Percentiles rank a stretch among this genome's conserved stretches.
Conservation (phyloP, 371 early-diverging fungal species). For the Nosema granulosis region DNA sequence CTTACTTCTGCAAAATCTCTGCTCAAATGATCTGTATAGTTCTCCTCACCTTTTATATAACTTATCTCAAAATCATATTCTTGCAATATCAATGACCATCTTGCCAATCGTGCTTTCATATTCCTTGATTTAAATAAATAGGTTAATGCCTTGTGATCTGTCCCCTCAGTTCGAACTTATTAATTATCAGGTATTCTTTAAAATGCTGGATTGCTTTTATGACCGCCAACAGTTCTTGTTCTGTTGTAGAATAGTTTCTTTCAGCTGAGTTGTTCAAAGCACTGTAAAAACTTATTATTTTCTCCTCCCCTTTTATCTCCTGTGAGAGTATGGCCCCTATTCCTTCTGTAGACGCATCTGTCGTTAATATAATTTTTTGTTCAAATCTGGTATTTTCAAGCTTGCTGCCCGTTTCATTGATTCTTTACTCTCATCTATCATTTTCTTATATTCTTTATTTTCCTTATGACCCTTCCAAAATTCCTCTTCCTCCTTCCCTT, state of each 20-base stretch:
- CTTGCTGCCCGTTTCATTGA: too few species aligned
- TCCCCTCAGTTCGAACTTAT: constrained; percentile 1
- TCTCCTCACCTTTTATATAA: constrained; percentile 4
- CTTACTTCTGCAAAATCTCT: constrained; percentile 6
- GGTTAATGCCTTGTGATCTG: constrained; percentile 32
- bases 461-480: too few species aligned
- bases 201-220: neutral
- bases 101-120: neutral
- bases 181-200: constrained; percentile 6
- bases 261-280: neutral
- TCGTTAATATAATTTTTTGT: constrained; percentile 40
- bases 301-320: constrained; percentile 8
- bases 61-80: constrained; percentile 10
- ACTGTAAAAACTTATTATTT: neutral
- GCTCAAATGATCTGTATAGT: constrained; percentile 16
- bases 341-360: constrained; percentile 38
- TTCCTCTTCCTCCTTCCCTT: too few species aligned
- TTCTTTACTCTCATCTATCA: too few species aligned
- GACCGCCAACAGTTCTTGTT: constrained; percentile 30
- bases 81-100: constrained; percentile 1
- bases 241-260: constrained; percentile 37
- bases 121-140: constrained; percentile 15
- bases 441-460: too few species aligned
- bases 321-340: constrained; percentile 42
- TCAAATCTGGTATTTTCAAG: constrained; percentile 36